Percentiles rank a stretch among this genome's conserved stretches.
These are phyloP conservation scores for Populus alba DNA, from an alignment of 345 rosid genomes.

Conservation along the genomic window DNA sequence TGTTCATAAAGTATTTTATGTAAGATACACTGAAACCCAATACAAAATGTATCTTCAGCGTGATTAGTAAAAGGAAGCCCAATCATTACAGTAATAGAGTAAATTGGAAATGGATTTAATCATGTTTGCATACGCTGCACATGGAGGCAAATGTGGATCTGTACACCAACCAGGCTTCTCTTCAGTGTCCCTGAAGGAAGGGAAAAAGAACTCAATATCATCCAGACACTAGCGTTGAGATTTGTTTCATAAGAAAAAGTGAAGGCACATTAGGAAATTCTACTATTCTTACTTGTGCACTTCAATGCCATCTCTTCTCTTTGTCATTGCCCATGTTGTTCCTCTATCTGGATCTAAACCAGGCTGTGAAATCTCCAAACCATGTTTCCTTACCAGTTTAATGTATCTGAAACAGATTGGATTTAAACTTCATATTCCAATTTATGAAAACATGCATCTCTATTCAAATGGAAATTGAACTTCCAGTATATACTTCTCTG, in stretches of 20 bases:
- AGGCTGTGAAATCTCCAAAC: conserved; percentile 94
- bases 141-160: conserved; percentile 79
- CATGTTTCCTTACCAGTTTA: conserved; percentile 69
- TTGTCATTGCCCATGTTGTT: conserved; percentile 95
- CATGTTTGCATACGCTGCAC: conserved; percentile 76
- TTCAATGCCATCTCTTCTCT: conserved; percentile 68
- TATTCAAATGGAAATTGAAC: background rate
- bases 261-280: background rate
- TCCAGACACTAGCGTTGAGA: conserved; percentile 6
- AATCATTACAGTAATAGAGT: background rate
- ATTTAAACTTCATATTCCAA: conserved; percentile 2
- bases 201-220: background rate
- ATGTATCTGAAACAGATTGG: conserved; percentile 53
- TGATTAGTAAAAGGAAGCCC: background rate
- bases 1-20: conserved; percentile 22
- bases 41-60: background rate
- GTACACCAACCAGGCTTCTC: conserved; percentile 88
- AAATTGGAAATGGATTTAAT: background rate
- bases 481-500: conserved; percentile 62
- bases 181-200: conserved; percentile 52
- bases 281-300: conserved; percentile 72
- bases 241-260: background rate
- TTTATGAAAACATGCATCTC: background rate
- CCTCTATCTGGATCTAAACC: conserved; percentile 76
- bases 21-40: background rate